Evolutionary conservation across 176 grass and related monocot genomes (phyloP).

Genomic region (Zizania latifolia): DNA sequence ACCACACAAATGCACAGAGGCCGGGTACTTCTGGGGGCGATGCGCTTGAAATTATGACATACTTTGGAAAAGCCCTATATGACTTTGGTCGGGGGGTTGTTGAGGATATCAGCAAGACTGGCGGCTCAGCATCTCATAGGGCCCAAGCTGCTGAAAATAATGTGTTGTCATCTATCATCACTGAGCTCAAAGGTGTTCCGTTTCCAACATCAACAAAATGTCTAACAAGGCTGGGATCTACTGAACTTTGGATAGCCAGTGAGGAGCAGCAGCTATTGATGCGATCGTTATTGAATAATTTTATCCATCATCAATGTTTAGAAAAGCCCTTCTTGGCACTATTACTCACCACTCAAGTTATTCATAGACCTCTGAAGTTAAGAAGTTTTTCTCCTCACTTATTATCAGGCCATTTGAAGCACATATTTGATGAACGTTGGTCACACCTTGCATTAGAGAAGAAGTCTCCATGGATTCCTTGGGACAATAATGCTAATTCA

Average conservation of each 20-base stretch:
- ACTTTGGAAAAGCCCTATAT: conserved; percentile 94
- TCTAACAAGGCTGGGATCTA: conserved; percentile 66
- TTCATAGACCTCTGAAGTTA: conserved; percentile 74
- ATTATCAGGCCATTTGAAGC: conserved; percentile 69
- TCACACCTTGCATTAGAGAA: conserved; percentile 35
- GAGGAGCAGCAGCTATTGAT: conserved; percentile 86
- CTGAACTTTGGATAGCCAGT: conserved; percentile 87
- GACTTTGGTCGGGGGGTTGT: conserved; percentile 91
- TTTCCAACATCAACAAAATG: conserved; percentile 72
- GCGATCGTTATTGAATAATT: conserved; percentile 60
- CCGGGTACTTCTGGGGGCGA: conserved; percentile 70
- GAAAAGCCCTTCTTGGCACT: conserved; percentile 65
- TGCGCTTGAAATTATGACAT: conserved; percentile 89
- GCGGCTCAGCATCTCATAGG: conserved; percentile 41
- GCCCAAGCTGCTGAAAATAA: conserved; percentile 49
- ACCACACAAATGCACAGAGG: conserved; percentile 36
- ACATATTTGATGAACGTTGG: conserved; percentile 61
- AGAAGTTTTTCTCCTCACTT: conserved; percentile 71
- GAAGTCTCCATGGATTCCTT: conserved; percentile 63
- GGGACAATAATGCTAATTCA: conserved; percentile 53
- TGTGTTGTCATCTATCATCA: conserved; percentile 58
- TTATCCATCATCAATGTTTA: conserved; percentile 85
- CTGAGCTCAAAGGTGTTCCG: conserved; percentile 76
- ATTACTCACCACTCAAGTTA: conserved; percentile 65
- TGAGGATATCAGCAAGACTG: conserved; percentile 79